Evolutionary conservation across 441 rosid species (phyloP), one percentile per base, ranked within the genome.

Genomic region (Sinapis alba): DNA sequence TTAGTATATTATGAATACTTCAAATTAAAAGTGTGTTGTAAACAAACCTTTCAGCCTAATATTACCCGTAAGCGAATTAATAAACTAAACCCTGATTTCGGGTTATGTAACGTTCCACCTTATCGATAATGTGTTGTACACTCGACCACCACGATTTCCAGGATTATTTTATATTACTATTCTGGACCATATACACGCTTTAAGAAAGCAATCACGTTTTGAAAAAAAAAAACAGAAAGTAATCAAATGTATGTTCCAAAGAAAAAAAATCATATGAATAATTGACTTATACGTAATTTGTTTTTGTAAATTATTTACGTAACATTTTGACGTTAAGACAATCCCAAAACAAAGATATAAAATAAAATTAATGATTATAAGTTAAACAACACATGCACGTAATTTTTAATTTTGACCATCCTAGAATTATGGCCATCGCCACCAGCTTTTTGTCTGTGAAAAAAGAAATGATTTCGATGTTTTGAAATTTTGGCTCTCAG

Each of bases 51-150:
- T 65, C 72, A 65, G 54, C 80, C 68, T 71, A 71, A 71, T 58
- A 65, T 45, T 45, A 77, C 76, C 6, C 51, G 62, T 58, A 59
- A 36, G 50, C 63, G 36, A 71, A 71, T 34, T 59, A 71, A 65
- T 71, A 62, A 53, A 68, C 63, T 20, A 67, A 72, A 62, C 32
- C 62, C 13, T 67, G 57, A 7, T 67, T 72, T 60, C 68, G 65
- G 81, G 74, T 54, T 67, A 56, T 68, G 78, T 68, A 72, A 78
- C 78, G 78, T 72, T 72, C 81, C 81, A 78, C 77, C 81, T 72
- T 78, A 78, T 62, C 65, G 69, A 61, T 72, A 66, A 67, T 72
- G 80, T 77, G 73, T 59, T 77, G 65, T 72, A 72, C 81, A 78
- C 81, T 72, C 70, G 72, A n/a, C 77, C 53, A 53, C 54, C 77